Conservation (phyloP, 495 filamentous ascomycete species). For the Hypoxylon fuscum region DNA sequence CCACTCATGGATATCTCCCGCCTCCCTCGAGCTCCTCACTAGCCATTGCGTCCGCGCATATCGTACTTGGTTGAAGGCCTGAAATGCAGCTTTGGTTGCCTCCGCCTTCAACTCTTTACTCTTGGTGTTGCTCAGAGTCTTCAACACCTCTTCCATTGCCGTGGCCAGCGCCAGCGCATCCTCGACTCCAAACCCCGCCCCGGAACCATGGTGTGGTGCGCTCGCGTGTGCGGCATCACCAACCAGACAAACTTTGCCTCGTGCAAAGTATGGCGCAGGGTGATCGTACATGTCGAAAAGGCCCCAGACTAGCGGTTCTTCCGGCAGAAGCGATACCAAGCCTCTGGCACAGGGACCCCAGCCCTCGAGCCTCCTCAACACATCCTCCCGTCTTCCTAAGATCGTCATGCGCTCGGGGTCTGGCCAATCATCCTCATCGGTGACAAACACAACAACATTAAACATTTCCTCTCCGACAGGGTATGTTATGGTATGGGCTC, state of each 20-base stretch:
- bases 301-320: background rate
- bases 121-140: background rate
- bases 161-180: constrained; percentile 30
- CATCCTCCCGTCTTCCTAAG: background rate
- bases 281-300: background rate
- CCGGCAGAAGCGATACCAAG: background rate
- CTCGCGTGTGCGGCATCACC: constrained; percentile 50
- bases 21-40: constrained; percentile 8
- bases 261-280: background rate
- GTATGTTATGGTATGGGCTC: background rate
- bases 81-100: background rate
- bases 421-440: background rate
- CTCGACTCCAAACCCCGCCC: constrained; percentile 51
- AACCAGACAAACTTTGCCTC: constrained; percentile 35
- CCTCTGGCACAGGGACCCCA: background rate
- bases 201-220: constrained; percentile 53
- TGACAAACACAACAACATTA: constrained; percentile 28
- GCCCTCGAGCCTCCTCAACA: background rate
- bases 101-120: background rate
- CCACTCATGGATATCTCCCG: constrained; percentile 20
- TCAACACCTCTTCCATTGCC: background rate
- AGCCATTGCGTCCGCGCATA: constrained; percentile 18
- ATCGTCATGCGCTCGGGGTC: background rate
- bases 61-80: constrained; percentile 1
- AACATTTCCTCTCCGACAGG: background rate